Evolutionary conservation across 1,139 yeast genomes (phyloP).

Genomic region (Geotrichum cucujoidarum): DNA sequence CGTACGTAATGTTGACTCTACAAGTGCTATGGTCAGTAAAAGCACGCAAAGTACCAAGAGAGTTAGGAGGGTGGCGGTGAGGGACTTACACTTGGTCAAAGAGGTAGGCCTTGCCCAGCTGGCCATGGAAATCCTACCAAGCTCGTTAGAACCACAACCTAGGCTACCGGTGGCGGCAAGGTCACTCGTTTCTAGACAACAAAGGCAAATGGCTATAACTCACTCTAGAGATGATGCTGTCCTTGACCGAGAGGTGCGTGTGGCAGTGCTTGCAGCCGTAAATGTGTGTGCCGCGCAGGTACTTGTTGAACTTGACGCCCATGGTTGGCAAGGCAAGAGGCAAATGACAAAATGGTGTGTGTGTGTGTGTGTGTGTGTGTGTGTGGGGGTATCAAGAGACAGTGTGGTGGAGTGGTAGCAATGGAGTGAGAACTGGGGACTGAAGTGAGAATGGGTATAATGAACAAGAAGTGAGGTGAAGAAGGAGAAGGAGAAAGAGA

Average conservation of each 20-base stretch:
- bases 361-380: no score
- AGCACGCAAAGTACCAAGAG: no score
- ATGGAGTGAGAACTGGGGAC: no score
- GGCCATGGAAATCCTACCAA: conserved; percentile 38
- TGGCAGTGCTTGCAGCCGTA: conserved; percentile 40
- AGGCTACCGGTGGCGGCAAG: background rate
- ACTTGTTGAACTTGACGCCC: conserved; percentile 37
- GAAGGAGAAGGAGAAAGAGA: no score
- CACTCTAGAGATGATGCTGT: conserved; percentile 38
- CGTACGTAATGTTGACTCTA: conserved; percentile 38
- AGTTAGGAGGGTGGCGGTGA: background rate
- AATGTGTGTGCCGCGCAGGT: conserved; percentile 32
- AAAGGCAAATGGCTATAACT: conserved; percentile 15
- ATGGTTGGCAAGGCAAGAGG: conserved; percentile 29
- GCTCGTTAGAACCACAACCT: no score
- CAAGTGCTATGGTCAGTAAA: no score
- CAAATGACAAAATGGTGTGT: background rate
- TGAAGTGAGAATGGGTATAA: no score
- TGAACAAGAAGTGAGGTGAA: no score
- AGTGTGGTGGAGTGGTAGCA: no score
- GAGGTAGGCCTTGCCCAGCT: conserved; percentile 40
- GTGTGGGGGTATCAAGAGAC: no score
- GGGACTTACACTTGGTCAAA: conserved; percentile 37
- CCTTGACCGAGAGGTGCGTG: conserved; percentile 38
- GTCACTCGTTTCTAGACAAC: background rate